Evolutionary conservation across 225 moss, liverwort and hornwort species (phyloP), one percentile per base, ranked within the genome.

Genomic region (Asterella californica): DNA sequence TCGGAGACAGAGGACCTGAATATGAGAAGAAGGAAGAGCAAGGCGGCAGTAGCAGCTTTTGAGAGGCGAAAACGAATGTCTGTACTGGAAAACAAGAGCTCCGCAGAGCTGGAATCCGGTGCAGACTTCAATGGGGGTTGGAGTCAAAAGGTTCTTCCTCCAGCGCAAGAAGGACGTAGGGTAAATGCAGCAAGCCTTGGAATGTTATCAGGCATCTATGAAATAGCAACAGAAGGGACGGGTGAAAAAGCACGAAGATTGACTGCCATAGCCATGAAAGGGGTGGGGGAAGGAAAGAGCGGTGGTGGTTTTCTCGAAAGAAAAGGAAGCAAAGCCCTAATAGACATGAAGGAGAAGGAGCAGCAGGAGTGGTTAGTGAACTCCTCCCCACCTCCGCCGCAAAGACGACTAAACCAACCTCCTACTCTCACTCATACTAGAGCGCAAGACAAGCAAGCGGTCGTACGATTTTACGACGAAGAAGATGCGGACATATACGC

Each of bases 41-140:
- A 82, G 62, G 87, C 84, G 30, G 84, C 80, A 18, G 6, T 78
- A 0, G 82, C 75, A 38, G 87, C 87, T 14, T 84, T 84, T 63
- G 84, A 84, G 17, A 80, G 82, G 36, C 9, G 38, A 15, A 87
- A 82, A 30, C 68, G 77, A 2, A 80, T 80, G 17, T 84, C 84
- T 6, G 46, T 55, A 0, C 46, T 87, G 0, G 81, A 82, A 47
- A 61, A 77, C 24, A 80, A 82, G 60, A 78, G 62, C 17, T 9
- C 2, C 2, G 53, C 68, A 55, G 84, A 87, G 52, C 6, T 87
- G 30, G n/a, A 75, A 19, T 82, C 78, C 69, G 47, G 77, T 5
- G 27, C 54, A 29, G 45, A 57, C 60, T 78, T 80, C 66, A 33
- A 82, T 57, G 78, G 76, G 61, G 76, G 76, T 19, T 62, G 68